Evolutionary conservation across 148 eudicot genomes (phyloP).

Genomic region (Vaccinium vitisidaea): DNA sequence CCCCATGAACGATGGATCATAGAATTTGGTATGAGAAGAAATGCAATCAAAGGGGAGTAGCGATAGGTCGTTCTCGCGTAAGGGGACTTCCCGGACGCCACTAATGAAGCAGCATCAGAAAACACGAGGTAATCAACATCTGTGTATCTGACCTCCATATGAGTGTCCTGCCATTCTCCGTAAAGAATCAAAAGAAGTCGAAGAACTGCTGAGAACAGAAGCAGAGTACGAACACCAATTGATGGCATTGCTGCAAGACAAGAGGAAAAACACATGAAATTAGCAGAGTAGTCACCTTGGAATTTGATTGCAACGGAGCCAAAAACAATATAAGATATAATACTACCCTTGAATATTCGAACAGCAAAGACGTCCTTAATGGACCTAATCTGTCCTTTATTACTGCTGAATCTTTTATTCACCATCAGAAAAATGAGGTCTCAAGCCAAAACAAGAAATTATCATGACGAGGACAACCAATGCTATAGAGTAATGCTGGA

Average conservation of each 20-base stretch:
- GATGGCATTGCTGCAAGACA: conserved; percentile 27
- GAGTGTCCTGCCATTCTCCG: conserved; percentile 97
- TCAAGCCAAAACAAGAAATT: not conserved
- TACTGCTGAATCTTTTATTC: no score
- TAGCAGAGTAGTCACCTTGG: not conserved
- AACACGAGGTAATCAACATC: conserved; percentile 92
- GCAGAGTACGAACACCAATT: conserved; percentile 51
- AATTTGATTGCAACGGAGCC: not conserved
- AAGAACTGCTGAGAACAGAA: conserved; percentile 62
- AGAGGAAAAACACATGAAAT: not conserved
- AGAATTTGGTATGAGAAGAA: conserved; percentile 77
- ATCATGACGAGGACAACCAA: not conserved
- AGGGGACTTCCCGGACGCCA: conserved; percentile 75
- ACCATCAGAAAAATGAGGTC: not conserved
- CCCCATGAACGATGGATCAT: conserved; percentile 83
- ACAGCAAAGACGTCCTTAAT: no score
- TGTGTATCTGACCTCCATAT: conserved; percentile 94
- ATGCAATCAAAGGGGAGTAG: conserved; percentile 88
- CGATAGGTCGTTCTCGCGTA: conserved; percentile 84
- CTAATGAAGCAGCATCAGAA: conserved; percentile 91
- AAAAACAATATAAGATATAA: no score
- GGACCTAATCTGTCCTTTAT: no score
- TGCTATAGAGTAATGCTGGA: not conserved
- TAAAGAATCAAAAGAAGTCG: conserved; percentile 66
- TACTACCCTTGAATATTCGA: no score